Base-by-base conservation (phyloP, 2,329 filamentous ascomycete genomes). In the Ophiostoma sp. region DNA sequence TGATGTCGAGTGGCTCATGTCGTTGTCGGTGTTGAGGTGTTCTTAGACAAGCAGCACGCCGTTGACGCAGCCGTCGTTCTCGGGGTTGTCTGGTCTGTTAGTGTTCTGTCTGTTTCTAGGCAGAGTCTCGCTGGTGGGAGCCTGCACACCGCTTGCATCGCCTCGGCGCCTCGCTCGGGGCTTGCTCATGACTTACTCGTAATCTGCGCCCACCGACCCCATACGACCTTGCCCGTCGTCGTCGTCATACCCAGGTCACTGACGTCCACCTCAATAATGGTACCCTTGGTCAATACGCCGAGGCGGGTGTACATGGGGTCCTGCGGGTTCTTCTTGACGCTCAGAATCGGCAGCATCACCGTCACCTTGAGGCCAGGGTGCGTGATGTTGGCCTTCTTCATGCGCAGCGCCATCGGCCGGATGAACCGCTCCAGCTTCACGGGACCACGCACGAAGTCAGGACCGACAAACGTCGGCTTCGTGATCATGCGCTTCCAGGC, bases 281-380 rank as follows among this genome's bases (percentile, higher is more conserved):
- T 95, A 71, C 92, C 92, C 80, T 93, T 93, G 62, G 91, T 94
- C 76, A 97, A 67, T 16, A 79, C 5, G 70, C 94, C 94, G 5
- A 98, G 82, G 76, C 97, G 93, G 0, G 94, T 97, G 80, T 97
- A 97, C 76, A 96, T 84, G 0, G 92, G 91, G 76, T 92, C 91
- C 76, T 92, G 88, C 1, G 91, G 90, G 77, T 93, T 94, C 84
- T 92, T 93, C 83, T 92, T 75, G 62, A 75, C 74, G 67, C 84
- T 83, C 67, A 92, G 83, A 70, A 94, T 93, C 58, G 90, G 90
- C 67, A 97, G 81, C 77, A 97, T 92, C 2, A 97, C 91, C 0
- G 94, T 97, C 11, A 78, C 75, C 11, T 69, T 68, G 18, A 74
- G 69, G 18, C 70, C 76, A 2, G 76, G 75, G 69, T 78, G 76